Evolutionary conservation across 139 green algal genomes (phyloP).

Genomic region (Chlorella sp.): DNA sequence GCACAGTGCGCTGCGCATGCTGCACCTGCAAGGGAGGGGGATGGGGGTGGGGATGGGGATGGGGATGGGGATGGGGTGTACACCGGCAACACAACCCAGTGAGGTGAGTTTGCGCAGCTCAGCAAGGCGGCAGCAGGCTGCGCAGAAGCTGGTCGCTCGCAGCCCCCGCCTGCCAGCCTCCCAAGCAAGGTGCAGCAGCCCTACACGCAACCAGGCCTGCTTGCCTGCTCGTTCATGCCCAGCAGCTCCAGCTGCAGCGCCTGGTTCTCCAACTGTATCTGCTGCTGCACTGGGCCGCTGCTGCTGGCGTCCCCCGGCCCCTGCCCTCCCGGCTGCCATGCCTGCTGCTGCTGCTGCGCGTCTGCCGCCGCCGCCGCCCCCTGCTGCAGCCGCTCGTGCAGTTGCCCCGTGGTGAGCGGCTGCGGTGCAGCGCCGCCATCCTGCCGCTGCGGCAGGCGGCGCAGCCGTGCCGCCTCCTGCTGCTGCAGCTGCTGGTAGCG

Average conservation of each 20-base stretch:
- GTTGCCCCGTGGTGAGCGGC: constrained; percentile 13
- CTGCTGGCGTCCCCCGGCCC: neutral
- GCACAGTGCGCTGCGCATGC: constrained; percentile 70
- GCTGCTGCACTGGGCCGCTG: constrained; percentile 20
- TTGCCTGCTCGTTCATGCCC: constrained; percentile 45
- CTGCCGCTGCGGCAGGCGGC: constrained; percentile 30
- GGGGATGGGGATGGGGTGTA: too few species aligned
- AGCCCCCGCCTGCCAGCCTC: neutral
- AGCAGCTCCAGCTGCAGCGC: constrained; percentile 70
- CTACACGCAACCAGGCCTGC: neutral
- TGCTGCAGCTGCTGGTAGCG: constrained; percentile 46
- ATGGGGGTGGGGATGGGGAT: too few species aligned
- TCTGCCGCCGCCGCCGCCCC: constrained; percentile 1
- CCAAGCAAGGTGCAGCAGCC: neutral
- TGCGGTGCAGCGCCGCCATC: neutral
- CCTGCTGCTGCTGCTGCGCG: constrained; percentile 7
- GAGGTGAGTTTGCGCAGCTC: too few species aligned
- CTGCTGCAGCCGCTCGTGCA: constrained; percentile 15
- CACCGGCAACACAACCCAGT: too few species aligned
- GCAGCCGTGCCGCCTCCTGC: constrained; percentile 22
- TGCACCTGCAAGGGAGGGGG: constrained; percentile 42
- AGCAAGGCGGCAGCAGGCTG: neutral
- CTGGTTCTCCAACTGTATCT: constrained; percentile 48
- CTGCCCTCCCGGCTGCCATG: neutral
- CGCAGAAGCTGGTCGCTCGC: too few species aligned